phyloP scores from a whole-genome alignment of 768 basidiomycete species.

The Nevesoporus exiguus region DNA sequence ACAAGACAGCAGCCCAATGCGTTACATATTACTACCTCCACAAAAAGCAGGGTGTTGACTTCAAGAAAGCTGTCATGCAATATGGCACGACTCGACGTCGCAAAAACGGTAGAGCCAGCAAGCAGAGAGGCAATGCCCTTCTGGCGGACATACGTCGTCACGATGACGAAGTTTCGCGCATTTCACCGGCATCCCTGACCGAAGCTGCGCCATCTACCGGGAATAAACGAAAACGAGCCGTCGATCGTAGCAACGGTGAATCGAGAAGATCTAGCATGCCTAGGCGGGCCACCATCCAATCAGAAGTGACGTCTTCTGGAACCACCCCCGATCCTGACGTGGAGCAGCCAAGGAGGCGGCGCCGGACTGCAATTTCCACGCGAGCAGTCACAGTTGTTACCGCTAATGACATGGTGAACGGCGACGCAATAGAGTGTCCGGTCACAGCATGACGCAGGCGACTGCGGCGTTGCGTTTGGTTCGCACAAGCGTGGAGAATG shows the following conservation, averaged over 20 bases:
- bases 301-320: slow-evolving; percentile 44
- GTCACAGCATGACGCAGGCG: slow-evolving; percentile 16
- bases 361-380: slow-evolving; percentile 34
- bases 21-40: slow-evolving; percentile 93
- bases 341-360: slow-evolving; percentile 45
- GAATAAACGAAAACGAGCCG: slow-evolving; percentile 41
- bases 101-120: slow-evolving; percentile 54
- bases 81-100: slow-evolving; percentile 65
- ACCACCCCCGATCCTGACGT: slow-evolving; percentile 69
- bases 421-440: slow-evolving; percentile 29
- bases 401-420: slow-evolving; percentile 33
- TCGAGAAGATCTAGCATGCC: slow-evolving; percentile 33
- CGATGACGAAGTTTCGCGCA: slow-evolving; percentile 46
- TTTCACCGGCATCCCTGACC: slow-evolving; percentile 20
- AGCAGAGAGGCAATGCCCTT: slow-evolving; percentile 79
- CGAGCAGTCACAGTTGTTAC: slow-evolving; percentile 27
- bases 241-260: slow-evolving; percentile 32
- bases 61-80: slow-evolving; percentile 68
- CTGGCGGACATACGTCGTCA: slow-evolving; percentile 78
- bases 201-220: slow-evolving; percentile 26
- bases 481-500: slow-evolving; percentile 11
- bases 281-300: slow-evolving; percentile 41
- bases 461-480: not conserved
- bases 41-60: slow-evolving; percentile 86
- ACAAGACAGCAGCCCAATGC: slow-evolving; percentile 87